phyloP scores from a whole-genome alignment of 495 filamentous ascomycete genomes.

The Pyrenula massariospora region DNA sequence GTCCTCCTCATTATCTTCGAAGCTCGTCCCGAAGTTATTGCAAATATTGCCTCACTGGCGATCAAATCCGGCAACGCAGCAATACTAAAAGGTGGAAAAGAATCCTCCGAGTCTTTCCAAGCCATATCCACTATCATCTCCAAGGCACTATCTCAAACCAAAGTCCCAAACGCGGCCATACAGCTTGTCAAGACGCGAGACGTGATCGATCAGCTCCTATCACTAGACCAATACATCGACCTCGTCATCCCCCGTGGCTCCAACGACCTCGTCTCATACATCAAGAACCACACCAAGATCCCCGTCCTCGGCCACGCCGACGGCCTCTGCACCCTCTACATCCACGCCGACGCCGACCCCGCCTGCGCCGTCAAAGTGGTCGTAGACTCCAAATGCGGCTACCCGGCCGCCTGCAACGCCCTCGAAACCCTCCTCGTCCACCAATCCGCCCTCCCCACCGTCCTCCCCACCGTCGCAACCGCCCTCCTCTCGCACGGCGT shows the following conservation, averaged over 20 bases:
- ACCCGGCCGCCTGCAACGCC: constrained; percentile 93
- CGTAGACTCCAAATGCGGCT: constrained; percentile 84
- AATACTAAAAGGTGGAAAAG: constrained; percentile 94
- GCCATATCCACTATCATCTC: constrained; percentile 83
- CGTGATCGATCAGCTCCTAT: constrained; percentile 72
- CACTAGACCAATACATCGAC: constrained; percentile 77
- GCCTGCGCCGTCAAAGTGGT: constrained; percentile 65
- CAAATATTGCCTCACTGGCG: constrained; percentile 93
- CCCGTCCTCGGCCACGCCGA: constrained; percentile 96
- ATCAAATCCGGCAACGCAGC: constrained; percentile 97
- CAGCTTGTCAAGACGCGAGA: constrained; percentile 90
- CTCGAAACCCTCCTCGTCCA: constrained; percentile 85
- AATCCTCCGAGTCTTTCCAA: constrained; percentile 85
- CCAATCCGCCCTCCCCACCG: constrained; percentile 48
- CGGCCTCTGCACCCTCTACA: constrained; percentile 82
- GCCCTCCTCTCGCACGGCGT: constrained; percentile 69
- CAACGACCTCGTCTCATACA: constrained; percentile 83
- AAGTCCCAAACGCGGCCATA: constrained; percentile 73
- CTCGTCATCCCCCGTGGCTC: constrained; percentile 89
- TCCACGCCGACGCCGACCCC: constrained; percentile 66
- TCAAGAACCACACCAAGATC: constrained; percentile 84
- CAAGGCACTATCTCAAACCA: constrained; percentile 58
- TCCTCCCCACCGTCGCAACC: constrained; percentile 60
- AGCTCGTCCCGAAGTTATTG: constrained; percentile 95
- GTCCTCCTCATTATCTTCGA: constrained; percentile 97